Evolutionary conservation across 1,284 basidiomycete genomes (phyloP), one percentile per base, ranked within the genome.

Genomic region (Volvariella surrecta): DNA sequence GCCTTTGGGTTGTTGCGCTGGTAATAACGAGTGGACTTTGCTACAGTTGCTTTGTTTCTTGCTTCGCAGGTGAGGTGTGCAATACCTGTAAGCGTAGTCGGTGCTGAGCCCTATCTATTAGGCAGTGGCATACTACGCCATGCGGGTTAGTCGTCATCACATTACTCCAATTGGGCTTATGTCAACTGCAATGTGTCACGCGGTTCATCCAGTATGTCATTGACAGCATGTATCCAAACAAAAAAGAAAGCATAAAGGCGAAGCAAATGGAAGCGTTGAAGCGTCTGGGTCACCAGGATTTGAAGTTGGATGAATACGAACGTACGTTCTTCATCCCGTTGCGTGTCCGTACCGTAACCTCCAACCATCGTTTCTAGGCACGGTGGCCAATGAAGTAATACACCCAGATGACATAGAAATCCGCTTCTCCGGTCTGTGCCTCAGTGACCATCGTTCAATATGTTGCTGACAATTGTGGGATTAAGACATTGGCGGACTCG

Each of bases 401-500:
- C 84, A 89, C 52, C 87, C 89, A 1, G 87, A 89, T 58, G 87
- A 92, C 56, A 92, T 92, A 42, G 65, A 71, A 42, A 73, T 86
- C 32, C 67, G 65, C 16, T 92, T 92, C 59, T 60, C 71, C 21
- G 88, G 87, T 84, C 44, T n/a, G 72, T 55, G 2, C 18, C 28
- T 17, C 30, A 37, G 22, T 39, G 4, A 38, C 37, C 34, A 7
- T 16, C 18, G 18, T 6, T n/a, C 13, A 35, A 35, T 42, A 39
- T 15, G 45, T 35, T 39, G 32, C 44, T 37, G 37, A n/a, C n/a
- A n/a, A 39, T 39, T 45, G 44, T 28, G 47, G 38, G 15, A 21
- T 19, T 42, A 32, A 89, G 89, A 92, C 54, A 86, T 99, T 47
- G 96, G 95, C n/a, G 96, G 96, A 4, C 75, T 99, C 19, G 96